Conservation (phyloP, 2,329 filamentous ascomycete species). For the Sclerotinia trifoliorum region DNA sequence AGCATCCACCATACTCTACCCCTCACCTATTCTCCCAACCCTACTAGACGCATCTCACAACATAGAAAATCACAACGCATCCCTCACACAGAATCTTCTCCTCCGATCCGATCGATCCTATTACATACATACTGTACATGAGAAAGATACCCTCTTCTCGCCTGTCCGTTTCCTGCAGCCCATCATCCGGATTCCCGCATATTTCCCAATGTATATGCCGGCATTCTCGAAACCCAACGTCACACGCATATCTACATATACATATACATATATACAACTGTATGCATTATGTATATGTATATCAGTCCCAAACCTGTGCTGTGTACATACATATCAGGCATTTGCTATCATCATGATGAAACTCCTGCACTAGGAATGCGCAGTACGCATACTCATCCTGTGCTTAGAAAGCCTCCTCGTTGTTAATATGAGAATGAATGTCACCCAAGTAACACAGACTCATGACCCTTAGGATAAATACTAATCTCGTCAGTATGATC, state of each 20-base stretch:
- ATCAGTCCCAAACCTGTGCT: background rate
- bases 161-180: slow-evolving; percentile 12
- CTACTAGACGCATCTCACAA: background rate
- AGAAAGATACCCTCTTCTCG: slow-evolving; percentile 12
- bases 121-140: slow-evolving; percentile 16
- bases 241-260: slow-evolving; percentile 1
- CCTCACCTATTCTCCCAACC: slow-evolving; percentile 2
- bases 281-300: background rate
- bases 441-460: slow-evolving; percentile 1
- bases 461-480: background rate
- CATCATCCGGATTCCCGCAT: slow-evolving; percentile 2
- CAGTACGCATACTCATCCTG: background rate
- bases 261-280: background rate
- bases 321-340: background rate
- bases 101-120: slow-evolving; percentile 23
- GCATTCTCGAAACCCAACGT: slow-evolving; percentile 8
- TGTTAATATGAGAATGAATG: slow-evolving; percentile 10
- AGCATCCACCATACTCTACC: background rate
- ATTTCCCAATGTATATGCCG: slow-evolving; percentile 1
- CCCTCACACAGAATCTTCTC: slow-evolving; percentile 15
- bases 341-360: background rate
- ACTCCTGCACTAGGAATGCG: background rate
- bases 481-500: background rate
- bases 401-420: background rate
- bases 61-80: slow-evolving; percentile 7